Evolutionary conservation across 2,329 filamentous ascomycete species (phyloP).

Genomic region (Ophiocordyceps sinensis): DNA sequence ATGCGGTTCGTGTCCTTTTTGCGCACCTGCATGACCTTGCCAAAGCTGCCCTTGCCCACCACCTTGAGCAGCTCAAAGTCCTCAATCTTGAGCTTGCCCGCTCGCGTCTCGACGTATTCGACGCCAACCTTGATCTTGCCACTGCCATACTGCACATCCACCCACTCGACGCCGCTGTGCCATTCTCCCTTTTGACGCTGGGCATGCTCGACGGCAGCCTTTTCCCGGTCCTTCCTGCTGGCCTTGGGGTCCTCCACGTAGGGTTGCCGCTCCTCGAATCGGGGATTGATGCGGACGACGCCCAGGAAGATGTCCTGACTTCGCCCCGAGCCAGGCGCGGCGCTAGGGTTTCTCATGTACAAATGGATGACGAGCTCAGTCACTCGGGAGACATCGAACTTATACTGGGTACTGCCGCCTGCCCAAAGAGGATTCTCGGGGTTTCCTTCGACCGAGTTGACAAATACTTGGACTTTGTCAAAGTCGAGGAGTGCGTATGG

Average conservation of each 20-base stretch:
- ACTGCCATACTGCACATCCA: conserved; percentile 78
- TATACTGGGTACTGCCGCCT: conserved; percentile 97
- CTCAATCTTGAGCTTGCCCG: conserved; percentile 82
- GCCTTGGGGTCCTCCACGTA: conserved; percentile 68
- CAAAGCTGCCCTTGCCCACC: conserved; percentile 94
- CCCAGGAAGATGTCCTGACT: conserved; percentile 96
- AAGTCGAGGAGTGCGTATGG: conserved; percentile 96
- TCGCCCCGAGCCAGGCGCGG: conserved; percentile 71
- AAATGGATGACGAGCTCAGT: conserved; percentile 85
- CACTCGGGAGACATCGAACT: conserved; percentile 93
- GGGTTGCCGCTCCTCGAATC: conserved; percentile 65
- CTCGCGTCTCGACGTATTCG: conserved; percentile 85
- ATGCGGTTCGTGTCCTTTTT: conserved; percentile 97
- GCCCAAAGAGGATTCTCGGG: conserved; percentile 95
- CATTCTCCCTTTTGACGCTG: conserved; percentile 33
- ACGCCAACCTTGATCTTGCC: conserved; percentile 86
- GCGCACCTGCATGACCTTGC: conserved; percentile 98
- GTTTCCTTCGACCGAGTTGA: conserved; percentile 88
- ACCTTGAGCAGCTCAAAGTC: conserved; percentile 97
- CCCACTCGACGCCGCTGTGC: conserved; percentile 73
- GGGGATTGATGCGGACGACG: conserved; percentile 77
- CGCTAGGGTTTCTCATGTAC: conserved; percentile 85
- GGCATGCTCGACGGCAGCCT: conserved; percentile 53
- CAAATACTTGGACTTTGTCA: conserved; percentile 97
- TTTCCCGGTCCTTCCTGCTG: conserved; percentile 75